Base-by-base conservation (phyloP, 1,284 basidiomycete genomes). In the Psilocybe mexicana region DNA sequence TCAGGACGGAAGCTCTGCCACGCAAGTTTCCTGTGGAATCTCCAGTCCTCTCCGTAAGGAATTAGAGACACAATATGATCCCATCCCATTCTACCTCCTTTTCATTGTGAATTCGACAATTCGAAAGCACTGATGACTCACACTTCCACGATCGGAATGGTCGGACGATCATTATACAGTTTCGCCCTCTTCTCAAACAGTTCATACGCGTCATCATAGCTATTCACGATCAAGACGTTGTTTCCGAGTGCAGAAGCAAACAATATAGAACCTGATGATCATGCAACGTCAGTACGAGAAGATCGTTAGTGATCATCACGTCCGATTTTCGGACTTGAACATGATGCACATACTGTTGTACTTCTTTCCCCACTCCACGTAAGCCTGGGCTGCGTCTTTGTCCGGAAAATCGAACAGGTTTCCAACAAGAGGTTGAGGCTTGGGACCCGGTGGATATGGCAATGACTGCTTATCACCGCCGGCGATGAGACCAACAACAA, bases 131-230 rank as follows among this genome's bases (percentile, higher is more conserved):
- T 8, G 43, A n/a, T 14, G 14, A n/a, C 65, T 46, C 43, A 70
- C 70, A 67, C 45, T 18, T 65, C 55, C 14, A 63, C 38, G n/a
- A 67, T 61, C 12, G 67, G 62, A 14, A 65, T 57, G 10, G 63
- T 23, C 1, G 77, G 75, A n/a, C 80, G 70, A 52, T 73, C 73
- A 1, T 76, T 79, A 62, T 81, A 82, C n/a, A 72, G 70, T 0
- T 63, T 43, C 0, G 76, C 74, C 14, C 79, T 71, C 51, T 68
- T 74, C 10, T 80, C 76, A 43, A 81, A 61, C 11, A 82, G 57
- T 30, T 77, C 79, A 3, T 67, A 69, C 0, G 72, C 76, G 2
- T 72, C 68, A 43, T 72, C 65, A n/a, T 57, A 60, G 11, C 68
- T 72, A 43, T 77, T 78, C 53, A 82, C 63, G 23, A 82, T 56